Evolutionary conservation across 805 yeast species (phyloP).

Genomic region (Candida loeiensis): DNA sequence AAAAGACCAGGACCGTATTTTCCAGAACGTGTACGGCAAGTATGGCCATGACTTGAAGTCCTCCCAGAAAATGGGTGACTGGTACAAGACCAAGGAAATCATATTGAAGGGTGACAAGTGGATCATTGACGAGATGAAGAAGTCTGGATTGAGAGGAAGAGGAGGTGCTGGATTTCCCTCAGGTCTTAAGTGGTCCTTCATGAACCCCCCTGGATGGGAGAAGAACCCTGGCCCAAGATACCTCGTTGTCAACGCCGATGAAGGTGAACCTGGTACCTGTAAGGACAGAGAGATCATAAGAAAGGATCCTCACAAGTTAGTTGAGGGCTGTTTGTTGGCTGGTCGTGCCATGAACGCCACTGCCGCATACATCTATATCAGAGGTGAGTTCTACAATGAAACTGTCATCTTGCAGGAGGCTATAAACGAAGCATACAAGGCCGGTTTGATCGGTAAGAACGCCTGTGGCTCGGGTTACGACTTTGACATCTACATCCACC

Average conservation of each 20-base stretch:
- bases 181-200: conserved; percentile 87
- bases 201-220: conserved; percentile 96
- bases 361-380: conserved; percentile 85
- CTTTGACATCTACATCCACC: conserved; percentile 79
- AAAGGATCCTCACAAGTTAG: conserved; percentile 87
- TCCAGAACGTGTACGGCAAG: conserved; percentile 75
- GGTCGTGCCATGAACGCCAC: conserved; percentile 93
- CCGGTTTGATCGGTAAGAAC: conserved; percentile 75
- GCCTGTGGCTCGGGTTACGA: conserved; percentile 86
- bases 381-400: conserved; percentile 89
- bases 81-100: conserved; percentile 89
- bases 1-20: conserved; percentile 79
- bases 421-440: conserved; percentile 81
- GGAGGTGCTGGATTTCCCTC: conserved; percentile 95
- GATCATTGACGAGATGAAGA: conserved; percentile 85
- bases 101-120: conserved; percentile 79
- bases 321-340: conserved; percentile 86
- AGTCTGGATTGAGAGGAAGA: conserved; percentile 83
- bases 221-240: conserved; percentile 86
- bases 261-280: conserved; percentile 94
- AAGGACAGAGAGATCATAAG: conserved; percentile 89
- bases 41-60: conserved; percentile 74
- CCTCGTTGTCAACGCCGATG: conserved; percentile 88
- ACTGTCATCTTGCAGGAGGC: conserved; percentile 71
- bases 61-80: conserved; percentile 79